These are phyloP conservation scores for Ophiostoma sp. DNA, from an alignment of 2,329 filamentous ascomycete genomes.

Conservation along the genomic window DNA sequence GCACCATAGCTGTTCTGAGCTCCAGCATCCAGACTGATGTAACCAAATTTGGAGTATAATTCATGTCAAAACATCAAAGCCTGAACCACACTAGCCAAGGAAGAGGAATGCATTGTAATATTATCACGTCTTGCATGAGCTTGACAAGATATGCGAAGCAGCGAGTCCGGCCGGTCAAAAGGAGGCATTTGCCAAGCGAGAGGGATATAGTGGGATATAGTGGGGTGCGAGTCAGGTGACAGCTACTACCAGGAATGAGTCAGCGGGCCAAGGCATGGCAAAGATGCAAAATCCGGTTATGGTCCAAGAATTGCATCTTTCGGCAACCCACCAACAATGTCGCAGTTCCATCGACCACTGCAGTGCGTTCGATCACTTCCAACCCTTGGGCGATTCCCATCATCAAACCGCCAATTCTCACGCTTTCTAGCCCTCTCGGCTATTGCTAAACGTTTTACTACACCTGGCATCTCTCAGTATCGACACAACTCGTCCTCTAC, in stretches of 20 bases:
- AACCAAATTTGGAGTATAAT: no score
- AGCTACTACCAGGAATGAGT: background rate
- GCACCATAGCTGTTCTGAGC: no score
- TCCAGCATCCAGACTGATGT: no score
- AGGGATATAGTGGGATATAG: background rate
- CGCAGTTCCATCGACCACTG: background rate
- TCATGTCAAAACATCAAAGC: no score
- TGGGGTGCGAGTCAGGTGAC: conserved; percentile 4
- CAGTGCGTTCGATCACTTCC: background rate
- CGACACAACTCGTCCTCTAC: background rate
- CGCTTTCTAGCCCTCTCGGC: background rate
- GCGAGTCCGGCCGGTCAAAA: background rate
- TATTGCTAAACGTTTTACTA: background rate
- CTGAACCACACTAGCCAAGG: no score
- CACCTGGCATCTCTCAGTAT: background rate
- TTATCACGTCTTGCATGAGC: no score
- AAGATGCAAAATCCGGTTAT: background rate
- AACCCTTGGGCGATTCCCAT: background rate
- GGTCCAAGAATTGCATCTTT: conserved; percentile 2
- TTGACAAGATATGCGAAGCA: background rate
- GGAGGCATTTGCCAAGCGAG: background rate
- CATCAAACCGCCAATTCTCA: background rate
- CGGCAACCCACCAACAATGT: conserved; percentile 1
- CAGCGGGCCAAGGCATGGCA: conserved; percentile 2
- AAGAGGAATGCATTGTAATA: no score